Evolutionary conservation across 768 basidiomycete genomes (phyloP).

Genomic region (Tephrocybe sp.): DNA sequence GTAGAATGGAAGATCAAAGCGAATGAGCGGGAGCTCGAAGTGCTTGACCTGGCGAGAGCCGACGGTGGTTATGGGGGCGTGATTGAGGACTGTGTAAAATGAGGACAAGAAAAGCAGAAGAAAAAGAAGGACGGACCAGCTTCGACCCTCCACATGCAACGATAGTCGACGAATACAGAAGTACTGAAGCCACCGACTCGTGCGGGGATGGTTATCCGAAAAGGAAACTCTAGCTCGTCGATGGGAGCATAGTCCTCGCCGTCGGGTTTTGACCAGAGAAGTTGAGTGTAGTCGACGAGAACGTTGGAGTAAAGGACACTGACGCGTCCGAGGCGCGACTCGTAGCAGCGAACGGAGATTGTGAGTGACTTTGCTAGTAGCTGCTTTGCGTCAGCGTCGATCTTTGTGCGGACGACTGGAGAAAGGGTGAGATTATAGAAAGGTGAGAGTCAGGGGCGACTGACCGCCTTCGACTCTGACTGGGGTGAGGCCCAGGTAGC

Average conservation of each 20-base stretch:
- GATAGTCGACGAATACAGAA: conserved; percentile 73
- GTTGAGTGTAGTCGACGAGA: conserved; percentile 64
- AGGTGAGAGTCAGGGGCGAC: conserved; percentile 29
- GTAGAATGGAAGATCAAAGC: conserved; percentile 59
- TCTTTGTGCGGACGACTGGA: conserved; percentile 65
- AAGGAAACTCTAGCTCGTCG: conserved; percentile 67
- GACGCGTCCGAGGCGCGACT: conserved; percentile 66
- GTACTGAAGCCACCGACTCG: conserved; percentile 66
- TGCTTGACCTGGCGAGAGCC: conserved; percentile 70
- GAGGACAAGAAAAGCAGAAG: conserved; percentile 15
- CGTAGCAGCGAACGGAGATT: conserved; percentile 83
- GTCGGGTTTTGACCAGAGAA: conserved; percentile 69
- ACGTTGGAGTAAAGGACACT: conserved; percentile 59
- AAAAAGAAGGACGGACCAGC: conserved; percentile 52
- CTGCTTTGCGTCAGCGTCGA: conserved; percentile 69
- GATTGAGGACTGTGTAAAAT: conserved; percentile 57
- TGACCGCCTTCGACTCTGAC: conserved; percentile 75
- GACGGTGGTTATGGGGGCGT: conserved; percentile 61
- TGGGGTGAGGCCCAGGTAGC: conserved; percentile 81
- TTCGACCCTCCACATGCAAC: conserved; percentile 82
- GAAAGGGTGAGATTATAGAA: conserved; percentile 10
- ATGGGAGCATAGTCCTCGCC: conserved; percentile 58
- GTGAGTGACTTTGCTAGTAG: conserved; percentile 66
- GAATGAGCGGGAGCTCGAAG: conserved; percentile 70
- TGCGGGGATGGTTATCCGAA: conserved; percentile 67